Base-by-base conservation (phyloP, 23 red algal species). In the Pyropia yezoensis region DNA sequence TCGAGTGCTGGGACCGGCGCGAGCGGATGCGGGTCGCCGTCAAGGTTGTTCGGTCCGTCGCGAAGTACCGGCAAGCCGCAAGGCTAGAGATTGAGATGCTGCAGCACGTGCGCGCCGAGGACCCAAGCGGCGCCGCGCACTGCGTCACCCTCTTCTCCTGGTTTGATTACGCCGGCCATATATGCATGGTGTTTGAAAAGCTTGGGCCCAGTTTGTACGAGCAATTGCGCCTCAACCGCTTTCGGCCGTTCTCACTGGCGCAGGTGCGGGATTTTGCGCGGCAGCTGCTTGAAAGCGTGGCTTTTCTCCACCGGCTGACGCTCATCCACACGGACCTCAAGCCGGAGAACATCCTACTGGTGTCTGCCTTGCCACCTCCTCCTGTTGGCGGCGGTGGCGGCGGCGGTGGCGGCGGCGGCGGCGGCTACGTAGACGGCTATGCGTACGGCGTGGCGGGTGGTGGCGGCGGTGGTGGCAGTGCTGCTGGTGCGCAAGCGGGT, bases 321-420 rank as follows among this genome's bases (percentile, higher is more conserved):
- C 77, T 78, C 19, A 91, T 98, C 33, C 94, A 98, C 67, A 84
- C 81, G 50, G 94, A 98, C 47, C 66, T 98, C 45, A 98, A 98
- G 66, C 94, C 94, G 8, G 94, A 98, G 73, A 98, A 98, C 65
- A 77, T 98, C n/a, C 76, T 98, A 1, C 73, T 98, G 0, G 61
- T 51, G 18, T 22, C 32, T 4, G 63, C 23, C 3, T 47, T 47
- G 39, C 39, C 39, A 1, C 39, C 39, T 47, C 39, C 39, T 6
- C 39, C 39, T 3, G 9, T 47, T 13, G 39, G 39, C 11, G 63
- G 63, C 32, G 62, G 63, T 12, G 62, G 28, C 18, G 63, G 63
- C 32, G 63, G 24, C 7, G 57, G 57, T 61, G 12, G 7, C 1
- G 57, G 24, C 24, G 57, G 57, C 57, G 27, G 7, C 39, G 39